phyloP scores from a whole-genome alignment of 805 yeast species.

The Phaffomyces thermotolerans region DNA sequence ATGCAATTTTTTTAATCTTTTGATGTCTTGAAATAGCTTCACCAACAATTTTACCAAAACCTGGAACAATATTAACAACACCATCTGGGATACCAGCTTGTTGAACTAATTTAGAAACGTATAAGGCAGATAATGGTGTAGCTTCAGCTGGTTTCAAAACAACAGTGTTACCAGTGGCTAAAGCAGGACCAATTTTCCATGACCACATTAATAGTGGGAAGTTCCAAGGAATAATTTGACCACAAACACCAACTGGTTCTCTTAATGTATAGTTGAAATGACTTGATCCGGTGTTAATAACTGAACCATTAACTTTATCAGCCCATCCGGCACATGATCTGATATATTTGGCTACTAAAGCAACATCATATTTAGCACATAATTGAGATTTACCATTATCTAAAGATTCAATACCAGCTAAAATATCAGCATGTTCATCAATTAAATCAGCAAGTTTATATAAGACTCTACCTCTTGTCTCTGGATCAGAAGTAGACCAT shows the following conservation, averaged over 20 bases:
- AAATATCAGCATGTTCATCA: slow-evolving; percentile 63
- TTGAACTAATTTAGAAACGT: slow-evolving; percentile 52
- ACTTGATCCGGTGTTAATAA: slow-evolving; percentile 53
- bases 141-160: slow-evolving; percentile 84
- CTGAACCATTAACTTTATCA: slow-evolving; percentile 56
- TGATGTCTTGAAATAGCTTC: slow-evolving; percentile 63
- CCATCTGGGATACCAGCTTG: slow-evolving; percentile 82
- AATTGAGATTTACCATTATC: slow-evolving; percentile 84
- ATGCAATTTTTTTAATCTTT: slow-evolving; percentile 69
- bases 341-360: slow-evolving; percentile 58
- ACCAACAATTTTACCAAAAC: slow-evolving; percentile 73
- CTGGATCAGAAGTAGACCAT: slow-evolving; percentile 70
- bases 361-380: slow-evolving; percentile 72
- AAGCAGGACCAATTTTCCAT: slow-evolving; percentile 83
- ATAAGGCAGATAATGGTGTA: slow-evolving; percentile 77
- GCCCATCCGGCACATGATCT: slow-evolving; percentile 84
- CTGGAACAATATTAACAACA: slow-evolving; percentile 72
- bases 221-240: slow-evolving; percentile 90
- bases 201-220: slow-evolving; percentile 85
- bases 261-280: slow-evolving; percentile 61
- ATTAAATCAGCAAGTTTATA: slow-evolving; percentile 71
- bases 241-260: slow-evolving; percentile 86
- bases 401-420: slow-evolving; percentile 78
- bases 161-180: slow-evolving; percentile 80
- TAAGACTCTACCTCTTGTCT: slow-evolving; percentile 53